Evolutionary conservation across 495 filamentous ascomycete genomes (phyloP), one percentile per base, ranked within the genome.

Genomic region (Xylaria acuta): DNA sequence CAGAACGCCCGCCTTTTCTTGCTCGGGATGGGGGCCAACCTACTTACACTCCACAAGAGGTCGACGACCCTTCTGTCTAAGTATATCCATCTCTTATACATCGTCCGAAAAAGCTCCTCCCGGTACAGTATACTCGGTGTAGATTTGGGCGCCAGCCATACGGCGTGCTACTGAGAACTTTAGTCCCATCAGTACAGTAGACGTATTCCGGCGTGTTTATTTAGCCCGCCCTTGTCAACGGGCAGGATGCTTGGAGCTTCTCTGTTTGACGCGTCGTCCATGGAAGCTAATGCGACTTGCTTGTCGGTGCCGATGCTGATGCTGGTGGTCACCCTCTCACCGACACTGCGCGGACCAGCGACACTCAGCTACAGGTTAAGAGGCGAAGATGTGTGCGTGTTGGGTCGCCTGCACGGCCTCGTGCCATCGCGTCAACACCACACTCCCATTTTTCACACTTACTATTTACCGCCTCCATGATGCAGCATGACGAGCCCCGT

Each of bases 401-500:
- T 25, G 38, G 60, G 60, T 43, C 32, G 60, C 38, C 60, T 64
- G n/a, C 60, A 30, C 36, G 60, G 38, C 43, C 64, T 38, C 45
- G 64, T 67, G 25, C 64, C 64, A 53, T 67, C 45, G 43, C 64
- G 20, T 38, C 32, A 34, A 67, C 41, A 67, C 64, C 64, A 53
- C 64, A 53, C 45, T 53, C 32, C n/a, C 38, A 25, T 43, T 41
- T 38, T 32, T 25, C 3, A 38, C 8, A 20, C 30, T 43, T 30
- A 5, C 47, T 14, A 9, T 41, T 43, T 41, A 54, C 65, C 65
- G n/a, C 65, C 47, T 54, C 32, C 65, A 27, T 56, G 49, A 67
- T 67, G 65, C 65, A 67, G 22, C 65, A 67, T 67, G 49, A 54
- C 65, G 65, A 56, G 36, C 47, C n/a, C 22, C 20, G n/a, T 43